Conservation (phyloP, 768 basidiomycete species). For the Leccinum barrowsii region DNA sequence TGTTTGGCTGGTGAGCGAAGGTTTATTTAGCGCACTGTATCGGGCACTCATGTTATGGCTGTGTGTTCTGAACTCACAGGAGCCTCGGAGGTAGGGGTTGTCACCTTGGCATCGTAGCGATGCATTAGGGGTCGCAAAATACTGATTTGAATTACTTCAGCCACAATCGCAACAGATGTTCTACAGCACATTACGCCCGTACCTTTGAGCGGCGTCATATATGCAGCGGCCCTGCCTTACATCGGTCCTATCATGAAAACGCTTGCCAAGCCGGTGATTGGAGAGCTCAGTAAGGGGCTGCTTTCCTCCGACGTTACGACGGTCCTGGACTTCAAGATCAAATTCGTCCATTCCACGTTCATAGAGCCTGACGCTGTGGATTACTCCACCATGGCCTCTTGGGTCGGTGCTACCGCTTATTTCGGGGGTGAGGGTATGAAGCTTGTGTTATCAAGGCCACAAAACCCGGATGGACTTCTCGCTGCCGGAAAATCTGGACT, state of each 20-base stretch:
- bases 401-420: background rate
- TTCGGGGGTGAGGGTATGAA: background rate
- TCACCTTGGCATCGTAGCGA: background rate
- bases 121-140: background rate
- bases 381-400: constrained; percentile 3
- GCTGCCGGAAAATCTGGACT: background rate
- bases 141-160: background rate
- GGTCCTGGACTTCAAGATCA: background rate
- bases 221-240: constrained; percentile 6
- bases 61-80: background rate
- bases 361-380: constrained; percentile 4
- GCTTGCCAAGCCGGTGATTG: constrained; percentile 1
- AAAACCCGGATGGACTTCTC: background rate
- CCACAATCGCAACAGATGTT: constrained; percentile 1
- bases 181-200: background rate
- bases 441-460: background rate
- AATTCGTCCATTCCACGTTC: constrained; percentile 5
- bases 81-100: constrained; percentile 4
- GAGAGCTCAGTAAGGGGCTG: background rate
- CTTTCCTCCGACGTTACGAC: background rate
- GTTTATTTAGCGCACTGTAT: background rate
- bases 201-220: constrained; percentile 4
- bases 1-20: constrained; percentile 1
- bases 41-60: background rate
- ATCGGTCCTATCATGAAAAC: constrained; percentile 6